These are phyloP conservation scores for Anisodus tanguticus DNA, from an alignment of 257 asterid species.

Conservation along the genomic window DNA sequence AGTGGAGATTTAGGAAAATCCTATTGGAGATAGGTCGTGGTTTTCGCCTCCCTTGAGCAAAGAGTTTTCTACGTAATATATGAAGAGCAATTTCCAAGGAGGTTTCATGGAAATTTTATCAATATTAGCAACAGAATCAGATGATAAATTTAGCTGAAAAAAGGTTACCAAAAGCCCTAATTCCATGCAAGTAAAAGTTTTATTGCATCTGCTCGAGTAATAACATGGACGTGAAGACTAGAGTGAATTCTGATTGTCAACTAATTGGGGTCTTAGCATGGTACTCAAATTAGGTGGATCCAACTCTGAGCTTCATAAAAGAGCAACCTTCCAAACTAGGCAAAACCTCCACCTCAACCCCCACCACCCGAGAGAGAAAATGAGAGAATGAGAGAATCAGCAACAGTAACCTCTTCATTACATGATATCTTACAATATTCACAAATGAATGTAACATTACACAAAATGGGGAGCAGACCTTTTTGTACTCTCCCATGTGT, in stretches of 20 bases:
- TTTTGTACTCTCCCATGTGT: conserved; percentile 3
- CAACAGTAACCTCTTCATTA: neutral
- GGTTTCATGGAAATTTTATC: neutral
- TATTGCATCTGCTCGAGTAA: neutral
- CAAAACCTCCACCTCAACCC: neutral
- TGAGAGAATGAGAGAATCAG: neutral
- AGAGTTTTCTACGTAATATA: too few relatives aligned
- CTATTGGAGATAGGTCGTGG: too few relatives aligned
- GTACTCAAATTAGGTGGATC: neutral
- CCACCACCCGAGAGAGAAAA: neutral
- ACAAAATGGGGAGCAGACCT: conserved; percentile 1
- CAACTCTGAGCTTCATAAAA: neutral
- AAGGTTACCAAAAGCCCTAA: neutral
- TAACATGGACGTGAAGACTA: neutral
- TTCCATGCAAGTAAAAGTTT: neutral
- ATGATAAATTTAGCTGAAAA: neutral
- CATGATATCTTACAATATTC: conserved; percentile 30
- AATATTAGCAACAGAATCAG: neutral
- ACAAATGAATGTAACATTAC: conserved; percentile 22
- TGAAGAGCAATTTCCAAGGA: too few relatives aligned
- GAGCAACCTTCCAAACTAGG: neutral
- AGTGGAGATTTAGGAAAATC: too few relatives aligned
- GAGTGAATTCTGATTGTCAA: neutral
- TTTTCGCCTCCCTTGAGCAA: too few relatives aligned
- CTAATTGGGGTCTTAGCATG: neutral